Percentiles rank a stretch among this genome's conserved stretches.
These are phyloP conservation scores for Pythium sp. DNA, from an alignment of 352 stramenopile genomes.

Conservation along the genomic window DNA sequence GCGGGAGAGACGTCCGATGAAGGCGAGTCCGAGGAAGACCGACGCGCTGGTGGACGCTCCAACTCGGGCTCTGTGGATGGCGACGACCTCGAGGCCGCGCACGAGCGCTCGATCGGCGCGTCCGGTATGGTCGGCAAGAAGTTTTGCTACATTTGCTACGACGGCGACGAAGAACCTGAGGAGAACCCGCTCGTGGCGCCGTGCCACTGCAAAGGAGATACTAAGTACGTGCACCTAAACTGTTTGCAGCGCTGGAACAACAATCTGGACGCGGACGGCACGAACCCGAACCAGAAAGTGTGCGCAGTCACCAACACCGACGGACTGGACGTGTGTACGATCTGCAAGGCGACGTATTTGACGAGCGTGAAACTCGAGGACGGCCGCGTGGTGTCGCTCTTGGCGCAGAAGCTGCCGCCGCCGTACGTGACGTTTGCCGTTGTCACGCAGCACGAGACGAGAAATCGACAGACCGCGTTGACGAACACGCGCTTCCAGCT, in stretches of 20 bases:
- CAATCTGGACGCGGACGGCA: conserved; percentile 74
- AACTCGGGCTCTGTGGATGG: conserved; percentile 16
- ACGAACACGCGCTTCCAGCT: conserved; percentile 92
- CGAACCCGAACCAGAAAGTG: conserved; percentile 84
- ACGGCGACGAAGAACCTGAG: conserved; percentile 81
- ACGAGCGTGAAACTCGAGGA: conserved; percentile 87
- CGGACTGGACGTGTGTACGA: conserved; percentile 85
- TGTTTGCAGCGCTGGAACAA: conserved; percentile 93
- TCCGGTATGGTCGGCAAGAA: conserved; percentile 42
- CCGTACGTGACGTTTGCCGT: conserved; percentile 91
- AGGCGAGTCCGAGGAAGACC: conserved; percentile 75
- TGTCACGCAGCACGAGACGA: conserved; percentile 87
- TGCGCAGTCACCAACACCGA: conserved; percentile 90
- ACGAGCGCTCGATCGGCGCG: conserved; percentile 40
- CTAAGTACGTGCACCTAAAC: conserved; percentile 91
- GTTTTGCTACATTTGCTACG: conserved; percentile 94
- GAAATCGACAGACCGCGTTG: conserved; percentile 75
- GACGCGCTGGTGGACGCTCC: conserved; percentile 23
- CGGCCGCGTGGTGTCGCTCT: conserved; percentile 80
- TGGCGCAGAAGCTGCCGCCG: conserved; percentile 83
- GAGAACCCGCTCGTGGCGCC: conserved; percentile 88
- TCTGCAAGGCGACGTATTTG: conserved; percentile 91
- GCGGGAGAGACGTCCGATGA: conserved; percentile 73
- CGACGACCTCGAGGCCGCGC: conserved; percentile 12
- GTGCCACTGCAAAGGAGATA: conserved; percentile 91